Percentiles rank a stretch among this genome's conserved stretches.
Evolutionary conservation across 176 grass and related monocot genomes (phyloP).

Genomic region (Oryza nivara): DNA sequence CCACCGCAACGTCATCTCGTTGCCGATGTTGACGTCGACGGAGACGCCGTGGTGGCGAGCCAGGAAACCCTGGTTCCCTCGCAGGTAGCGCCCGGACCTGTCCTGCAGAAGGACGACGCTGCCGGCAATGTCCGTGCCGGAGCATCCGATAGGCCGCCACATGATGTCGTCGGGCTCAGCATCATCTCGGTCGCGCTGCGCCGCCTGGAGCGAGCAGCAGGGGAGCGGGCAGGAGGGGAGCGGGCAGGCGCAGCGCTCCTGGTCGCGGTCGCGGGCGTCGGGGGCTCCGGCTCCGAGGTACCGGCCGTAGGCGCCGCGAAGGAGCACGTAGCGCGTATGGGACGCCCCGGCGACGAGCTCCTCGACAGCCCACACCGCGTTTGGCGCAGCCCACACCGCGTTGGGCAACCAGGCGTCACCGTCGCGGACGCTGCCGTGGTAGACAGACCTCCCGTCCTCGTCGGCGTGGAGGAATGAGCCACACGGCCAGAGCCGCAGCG

Average conservation of each 20-base stretch:
- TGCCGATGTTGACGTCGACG: not conserved
- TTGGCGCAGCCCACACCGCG: constrained; percentile 38
- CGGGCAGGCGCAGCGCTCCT: too few relatives aligned
- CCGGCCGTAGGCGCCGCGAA: constrained; percentile 40
- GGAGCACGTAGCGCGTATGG: not conserved
- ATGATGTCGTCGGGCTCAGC: not conserved
- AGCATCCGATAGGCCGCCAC: constrained; percentile 3
- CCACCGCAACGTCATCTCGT: constrained; percentile 21
- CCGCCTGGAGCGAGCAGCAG: not conserved
- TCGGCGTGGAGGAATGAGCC: not conserved
- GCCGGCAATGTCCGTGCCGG: too few relatives aligned
- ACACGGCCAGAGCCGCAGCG: constrained; percentile 3
- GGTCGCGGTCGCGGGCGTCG: too few relatives aligned
- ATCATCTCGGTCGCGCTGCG: not conserved
- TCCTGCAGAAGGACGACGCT: not conserved
- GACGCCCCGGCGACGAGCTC: not conserved
- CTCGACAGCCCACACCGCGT: constrained; percentile 36
- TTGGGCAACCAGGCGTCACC: not conserved
- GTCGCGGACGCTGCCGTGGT: not conserved
- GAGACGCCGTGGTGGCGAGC: not conserved
- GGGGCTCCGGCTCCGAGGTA: constrained; percentile 14
- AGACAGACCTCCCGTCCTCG: not conserved
- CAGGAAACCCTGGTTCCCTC: not conserved
- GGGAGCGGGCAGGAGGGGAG: too few relatives aligned
- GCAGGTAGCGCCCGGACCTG: not conserved